These are phyloP conservation scores for Litchi chinensis DNA, from an alignment of 345 rosid species.

Conservation along the genomic window DNA sequence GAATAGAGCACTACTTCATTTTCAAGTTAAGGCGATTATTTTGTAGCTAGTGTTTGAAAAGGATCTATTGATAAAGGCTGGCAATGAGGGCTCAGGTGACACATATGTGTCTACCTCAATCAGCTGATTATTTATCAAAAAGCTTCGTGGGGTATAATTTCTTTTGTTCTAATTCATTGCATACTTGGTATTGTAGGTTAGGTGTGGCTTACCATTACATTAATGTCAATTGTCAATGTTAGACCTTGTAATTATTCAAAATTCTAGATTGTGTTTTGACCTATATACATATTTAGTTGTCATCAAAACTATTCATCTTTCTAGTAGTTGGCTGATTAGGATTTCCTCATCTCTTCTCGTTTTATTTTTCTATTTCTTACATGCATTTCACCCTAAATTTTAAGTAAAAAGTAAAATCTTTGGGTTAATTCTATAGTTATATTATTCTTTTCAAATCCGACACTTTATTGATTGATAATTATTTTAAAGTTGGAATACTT, in stretches of 20 bases:
- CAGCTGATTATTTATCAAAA: constrained; percentile 8
- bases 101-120: too few relatives aligned
- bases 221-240: constrained; percentile 11
- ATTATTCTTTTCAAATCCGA: too few relatives aligned
- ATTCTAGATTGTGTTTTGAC: constrained; percentile 11
- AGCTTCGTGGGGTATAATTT: not conserved
- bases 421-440: not conserved
- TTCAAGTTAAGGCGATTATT: too few relatives aligned
- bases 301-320: not conserved
- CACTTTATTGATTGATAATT: not conserved
- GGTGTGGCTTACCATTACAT: not conserved
- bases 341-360: too few relatives aligned
- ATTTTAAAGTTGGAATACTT: too few relatives aligned
- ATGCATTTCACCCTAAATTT: too few relatives aligned
- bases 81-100: constrained; percentile 5
- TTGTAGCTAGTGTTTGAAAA: too few relatives aligned
- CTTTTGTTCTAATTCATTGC: not conserved
- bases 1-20: too few relatives aligned
- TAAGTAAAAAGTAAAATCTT: not conserved
- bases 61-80: too few relatives aligned
- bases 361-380: too few relatives aligned
- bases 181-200: not conserved
- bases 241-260: constrained; percentile 7
- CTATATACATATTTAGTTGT: not conserved
- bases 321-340: too few relatives aligned